Base-by-base conservation (phyloP, 768 basidiomycete genomes). In the Pleurotus salmoneostramineus region DNA sequence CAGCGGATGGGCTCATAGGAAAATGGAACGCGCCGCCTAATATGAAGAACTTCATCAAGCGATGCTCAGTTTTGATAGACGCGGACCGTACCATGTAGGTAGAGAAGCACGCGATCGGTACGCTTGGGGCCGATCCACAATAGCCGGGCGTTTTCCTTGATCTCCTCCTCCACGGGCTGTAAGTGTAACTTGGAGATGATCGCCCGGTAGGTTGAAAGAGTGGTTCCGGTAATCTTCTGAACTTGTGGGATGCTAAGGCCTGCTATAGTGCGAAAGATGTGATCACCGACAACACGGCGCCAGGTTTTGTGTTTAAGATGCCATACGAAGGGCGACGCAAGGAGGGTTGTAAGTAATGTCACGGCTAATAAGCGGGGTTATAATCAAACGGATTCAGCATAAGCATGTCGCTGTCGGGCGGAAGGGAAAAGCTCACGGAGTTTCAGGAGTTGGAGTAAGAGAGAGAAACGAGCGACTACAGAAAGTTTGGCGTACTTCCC, bases 121-220 rank as follows among this genome's bases (percentile, higher is more conserved):
- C 62, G 60, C 51, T 68, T 70, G 1, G 68, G 65, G 8, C 71
- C 71, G 46, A 72, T 61, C 74, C 74, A 76, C 36, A 69, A 59
- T 5, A 74, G 58, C 40, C 58, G 61, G 1, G 69, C 69, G 40
- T 61, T 65, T 6, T 66, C 60, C 12, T 61, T 67, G 5, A 73
- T 46, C 8, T 71, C 68, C n/a, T 73, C 73, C 15, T 68, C 57
- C 5, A 62, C 40, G 15, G 57, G 36, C 2, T 63, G 61, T 2
- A 67, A 48, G 6, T 58, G 57, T 27, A 47, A 47, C 21, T 47
- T 47, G 14, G 45, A 27, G 7, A 47, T 17, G 7, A 11, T 49
- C 54, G 33, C 60, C 51, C 61, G 67, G 21, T 47, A 47, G 14
- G 10, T 47, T 2, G 11, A 11, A 8, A 47, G 10, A 8, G 45